Conservation (phyloP, 139 green algal species). For the Chlamydomonas applanata region DNA sequence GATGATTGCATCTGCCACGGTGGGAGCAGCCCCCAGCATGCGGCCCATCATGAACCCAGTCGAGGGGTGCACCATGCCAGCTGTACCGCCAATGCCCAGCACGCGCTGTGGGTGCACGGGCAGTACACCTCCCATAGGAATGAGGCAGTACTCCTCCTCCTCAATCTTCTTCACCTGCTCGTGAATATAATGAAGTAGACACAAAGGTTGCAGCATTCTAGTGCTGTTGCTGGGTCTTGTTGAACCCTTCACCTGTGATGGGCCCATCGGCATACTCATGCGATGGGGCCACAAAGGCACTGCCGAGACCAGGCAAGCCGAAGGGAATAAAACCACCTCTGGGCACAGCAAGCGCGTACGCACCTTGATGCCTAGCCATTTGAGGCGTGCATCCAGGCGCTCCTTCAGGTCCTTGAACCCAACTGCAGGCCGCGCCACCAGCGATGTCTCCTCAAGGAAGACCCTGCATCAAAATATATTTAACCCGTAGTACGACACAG, state of each 20-base stretch:
- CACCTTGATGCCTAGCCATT: conserved; percentile 83
- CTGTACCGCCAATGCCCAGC: conserved; percentile 93
- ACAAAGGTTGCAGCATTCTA: too few relatives aligned
- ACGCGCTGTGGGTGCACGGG: conserved; percentile 90
- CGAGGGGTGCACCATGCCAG: conserved; percentile 92
- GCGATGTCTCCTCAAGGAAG: conserved; percentile 94
- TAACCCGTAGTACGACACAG: too few relatives aligned
- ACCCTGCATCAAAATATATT: conserved; percentile 33
- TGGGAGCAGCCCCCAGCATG: conserved; percentile 81
- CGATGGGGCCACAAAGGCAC: too few relatives aligned
- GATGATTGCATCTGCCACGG: conserved; percentile 79
- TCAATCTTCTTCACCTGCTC: conserved; percentile 75
- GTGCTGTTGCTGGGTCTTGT: too few relatives aligned
- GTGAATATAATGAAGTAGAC: too few relatives aligned
- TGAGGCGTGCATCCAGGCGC: conserved; percentile 76
- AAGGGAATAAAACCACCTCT: too few relatives aligned
- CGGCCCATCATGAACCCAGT: conserved; percentile 95
- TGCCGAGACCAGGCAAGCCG: too few relatives aligned
- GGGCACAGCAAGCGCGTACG: background rate
- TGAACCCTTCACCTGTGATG: too few relatives aligned
- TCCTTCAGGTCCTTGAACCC: conserved; percentile 91
- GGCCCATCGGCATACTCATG: too few relatives aligned
- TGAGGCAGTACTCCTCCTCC: conserved; percentile 98
- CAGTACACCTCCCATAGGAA: conserved; percentile 98
- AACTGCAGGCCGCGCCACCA: conserved; percentile 89